Conservation (phyloP, 2,329 filamentous ascomycete genomes). For the Trichophyton benhamiae region DNA sequence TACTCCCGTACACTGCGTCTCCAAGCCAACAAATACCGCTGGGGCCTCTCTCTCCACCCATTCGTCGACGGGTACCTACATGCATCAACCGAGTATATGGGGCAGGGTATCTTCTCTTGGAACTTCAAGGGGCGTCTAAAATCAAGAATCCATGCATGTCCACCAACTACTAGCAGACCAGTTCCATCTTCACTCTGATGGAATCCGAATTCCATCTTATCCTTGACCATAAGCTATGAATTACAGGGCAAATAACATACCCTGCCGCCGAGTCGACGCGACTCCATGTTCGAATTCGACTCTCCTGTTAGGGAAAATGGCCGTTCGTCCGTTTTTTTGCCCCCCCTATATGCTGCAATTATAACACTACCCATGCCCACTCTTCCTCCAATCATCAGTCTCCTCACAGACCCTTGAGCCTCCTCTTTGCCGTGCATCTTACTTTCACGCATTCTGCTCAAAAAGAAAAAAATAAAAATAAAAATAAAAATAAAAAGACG, state of each 20-base stretch:
- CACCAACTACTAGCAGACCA: not conserved
- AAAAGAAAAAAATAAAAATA: not conserved
- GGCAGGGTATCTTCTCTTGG: not conserved
- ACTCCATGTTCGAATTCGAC: not conserved
- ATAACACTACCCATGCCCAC: not conserved
- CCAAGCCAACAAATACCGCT: not conserved
- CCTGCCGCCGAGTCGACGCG: not conserved
- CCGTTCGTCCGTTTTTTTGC: not conserved
- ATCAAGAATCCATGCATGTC: not conserved
- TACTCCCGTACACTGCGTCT: not conserved
- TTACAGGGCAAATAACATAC: not conserved
- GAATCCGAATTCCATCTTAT: not conserved
- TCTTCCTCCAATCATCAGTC: not conserved
- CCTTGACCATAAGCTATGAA: not conserved
- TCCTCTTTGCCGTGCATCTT: not conserved
- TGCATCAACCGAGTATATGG: not conserved
- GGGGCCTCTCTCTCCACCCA: not conserved
- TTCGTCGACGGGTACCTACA: constrained; percentile 1
- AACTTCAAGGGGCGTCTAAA: not conserved
- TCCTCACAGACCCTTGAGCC: not conserved
- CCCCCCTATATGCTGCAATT: not conserved
- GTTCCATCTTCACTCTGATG: not conserved
- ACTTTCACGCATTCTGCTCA: not conserved
- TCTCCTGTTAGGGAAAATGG: not conserved
- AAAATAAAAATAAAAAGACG: not conserved